Percentiles rank a stretch among this genome's conserved stretches.
phyloP scores from a whole-genome alignment of 805 yeast species.

The Suhomyces faveliae region DNA sequence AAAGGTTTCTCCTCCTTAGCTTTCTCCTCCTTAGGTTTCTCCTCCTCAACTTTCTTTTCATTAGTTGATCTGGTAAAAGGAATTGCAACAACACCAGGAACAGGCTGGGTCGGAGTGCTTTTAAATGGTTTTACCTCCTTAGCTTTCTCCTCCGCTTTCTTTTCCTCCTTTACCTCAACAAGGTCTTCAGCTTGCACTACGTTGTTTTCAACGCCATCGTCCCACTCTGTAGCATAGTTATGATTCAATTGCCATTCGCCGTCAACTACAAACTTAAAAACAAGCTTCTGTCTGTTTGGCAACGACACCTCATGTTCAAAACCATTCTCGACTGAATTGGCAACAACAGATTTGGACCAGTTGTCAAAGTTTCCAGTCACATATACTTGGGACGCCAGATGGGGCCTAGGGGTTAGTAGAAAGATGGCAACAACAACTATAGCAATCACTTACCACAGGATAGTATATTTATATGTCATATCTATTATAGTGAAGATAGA shows the following conservation, averaged over 20 bases:
- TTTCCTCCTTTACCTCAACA: conserved; percentile 1
- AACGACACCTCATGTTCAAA: conserved; percentile 24
- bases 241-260: conserved; percentile 29
- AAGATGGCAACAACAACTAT: neutral
- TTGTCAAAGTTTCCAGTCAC: conserved; percentile 43
- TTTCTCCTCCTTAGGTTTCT: too few relatives aligned
- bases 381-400: conserved; percentile 21
- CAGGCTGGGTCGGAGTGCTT: neutral
- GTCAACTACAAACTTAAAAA: conserved; percentile 39
- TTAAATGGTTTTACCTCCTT: neutral
- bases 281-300: conserved; percentile 21
- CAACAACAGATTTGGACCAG: conserved; percentile 29
- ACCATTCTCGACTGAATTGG: conserved; percentile 16
- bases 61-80: neutral
- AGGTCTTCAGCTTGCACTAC: conserved; percentile 28
- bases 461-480: conserved; percentile 9
- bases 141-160: neutral
- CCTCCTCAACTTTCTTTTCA: neutral
- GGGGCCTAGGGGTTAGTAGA: conserved; percentile 11
- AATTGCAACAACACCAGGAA: neutral
- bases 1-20: neutral
- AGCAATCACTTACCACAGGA: conserved; percentile 10
- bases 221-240: conserved; percentile 24
- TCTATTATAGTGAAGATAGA: neutral
- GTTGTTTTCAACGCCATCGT: conserved; percentile 38